Percentiles rank a stretch among this genome's conserved stretches.
Conservation (phyloP, 306 rosid genomes). For the Sophora flavescens region DNA sequence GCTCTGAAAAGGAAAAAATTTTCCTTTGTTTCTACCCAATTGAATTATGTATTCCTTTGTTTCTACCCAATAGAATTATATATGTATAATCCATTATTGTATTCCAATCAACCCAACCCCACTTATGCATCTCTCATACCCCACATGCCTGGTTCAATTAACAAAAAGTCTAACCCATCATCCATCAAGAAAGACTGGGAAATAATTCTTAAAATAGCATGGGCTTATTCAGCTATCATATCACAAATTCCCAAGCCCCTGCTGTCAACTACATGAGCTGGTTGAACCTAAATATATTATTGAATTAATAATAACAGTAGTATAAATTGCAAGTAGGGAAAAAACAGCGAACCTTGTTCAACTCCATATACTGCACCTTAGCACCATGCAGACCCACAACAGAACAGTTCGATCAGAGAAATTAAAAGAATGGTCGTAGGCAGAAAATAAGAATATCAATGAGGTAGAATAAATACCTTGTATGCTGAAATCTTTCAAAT, state of each 20-base stretch:
- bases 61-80: not conserved
- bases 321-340: constrained; percentile 39
- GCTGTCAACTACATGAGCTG: not conserved
- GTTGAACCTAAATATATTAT: constrained; percentile 28
- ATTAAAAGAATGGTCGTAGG: constrained; percentile 19
- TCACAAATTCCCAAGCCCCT: constrained; percentile 8
- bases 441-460: constrained; percentile 20
- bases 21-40: not conserved
- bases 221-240: not conserved
- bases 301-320: constrained; percentile 15
- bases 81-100: constrained; percentile 9
- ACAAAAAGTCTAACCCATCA: constrained; percentile 31
- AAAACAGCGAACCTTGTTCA: constrained; percentile 65
- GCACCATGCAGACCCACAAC: constrained; percentile 45
- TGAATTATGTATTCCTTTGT: not conserved
- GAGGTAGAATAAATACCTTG: constrained; percentile 66
- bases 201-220: not conserved
- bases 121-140: not conserved
- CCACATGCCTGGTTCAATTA: constrained; percentile 30
- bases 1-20: not conserved
- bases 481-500: constrained; percentile 97
- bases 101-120: constrained; percentile 16
- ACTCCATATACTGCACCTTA: constrained; percentile 71
- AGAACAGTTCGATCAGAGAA: constrained; percentile 43
- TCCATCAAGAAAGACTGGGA: constrained; percentile 4